Base-by-base conservation (phyloP, 1,284 basidiomycete species). In the Hypsizygus ulmarius region DNA sequence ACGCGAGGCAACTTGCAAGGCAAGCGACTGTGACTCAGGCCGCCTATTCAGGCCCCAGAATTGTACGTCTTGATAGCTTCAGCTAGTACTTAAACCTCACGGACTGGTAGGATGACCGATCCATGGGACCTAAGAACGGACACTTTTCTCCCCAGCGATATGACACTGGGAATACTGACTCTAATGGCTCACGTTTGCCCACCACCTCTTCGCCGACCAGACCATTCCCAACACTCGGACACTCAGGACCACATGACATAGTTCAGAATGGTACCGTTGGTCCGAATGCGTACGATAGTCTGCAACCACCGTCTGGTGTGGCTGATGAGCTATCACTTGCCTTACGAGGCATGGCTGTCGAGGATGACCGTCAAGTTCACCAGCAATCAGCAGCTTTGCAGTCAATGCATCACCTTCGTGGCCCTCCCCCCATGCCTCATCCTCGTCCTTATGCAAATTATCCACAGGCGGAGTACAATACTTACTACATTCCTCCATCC, bases 311-410 rank as follows among this genome's bases (percentile, higher is more conserved):
- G 9, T 65, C 74, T 34, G 58, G 69, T 21, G 72, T 72, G 12
- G 77, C 78, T 43, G 77, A 74, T 41, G 82, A 85, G 28, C 67
- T 84, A 28, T 69, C 81, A 15, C 61, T 76, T 33, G 74, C 77
- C 1, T 67, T 87, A 44, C 77, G 83, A 50, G 81, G 82, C 7
- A 84, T 88, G 79, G 74, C 70, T 12, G 78, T 84, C 35, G 85
- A 84, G 56, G 85, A 87, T 36, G 82, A 85, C 47, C 72, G 57
- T 25, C 65, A 61, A 50, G 56, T 59, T 45, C 64, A 62, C 38
- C 71, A 67, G 47, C 59, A 51, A 28, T 30, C 45, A 10, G 18
- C 44, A 18, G 37, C 49, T 7, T 25, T 7, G 21, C 51, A 54
- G 19, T 43, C 42, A 12, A 51, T 54, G 28, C 52, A 53, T 19